Evolutionary conservation across 192 early-diverging fungal species (phyloP), one percentile per base, ranked within the genome.

Genomic region (Mortierella antarctica): DNA sequence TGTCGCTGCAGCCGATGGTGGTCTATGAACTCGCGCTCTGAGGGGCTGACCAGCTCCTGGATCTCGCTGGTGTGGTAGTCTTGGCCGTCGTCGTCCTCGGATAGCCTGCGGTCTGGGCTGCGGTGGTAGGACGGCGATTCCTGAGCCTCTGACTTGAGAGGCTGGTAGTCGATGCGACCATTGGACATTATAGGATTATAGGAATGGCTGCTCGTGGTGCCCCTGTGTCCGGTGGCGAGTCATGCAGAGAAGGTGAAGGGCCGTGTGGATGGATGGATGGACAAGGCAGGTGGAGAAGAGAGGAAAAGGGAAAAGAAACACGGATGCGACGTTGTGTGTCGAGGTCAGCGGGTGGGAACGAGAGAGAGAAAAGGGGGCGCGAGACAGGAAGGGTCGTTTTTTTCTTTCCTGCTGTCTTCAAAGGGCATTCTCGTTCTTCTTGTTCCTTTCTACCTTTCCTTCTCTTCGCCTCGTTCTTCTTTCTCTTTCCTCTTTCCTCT

Each of bases 111-210:
- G 31, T 31, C 31, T 31, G 31, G 31, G 31, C 31, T 31, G 31
- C 57, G 65, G 18, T 21, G 21, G 48, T 71, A 62, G 10, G 23
- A 23, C 10, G 65, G 73, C 6, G 65, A 62, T 40, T 74, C 73
- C 15, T 67, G 45, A 6, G 53, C 57, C 8, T 55, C 46, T 31
- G 75, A 46, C 9, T 56, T 48, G 6, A 79, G 57, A 12, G 69
- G 69, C 58, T 71, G 75, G 55, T 79, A 79, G 63, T 66, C 69
- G 11, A 61, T 58, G 52, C 75, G 75, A 79, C 64, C 71, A 52
- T 65, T 52, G 62, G 75, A 56, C 75, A 79, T 78, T 13, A 14
- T 45, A 48, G 23, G 51, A 42, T 60, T 9, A n/a, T 13, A 54
- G 17, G 9, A 41, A 50, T 57, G 39, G 57, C 17, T 17, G n/a